Evolutionary conservation across 768 basidiomycete species (phyloP).

Genomic region (Astraeus odoratus): DNA sequence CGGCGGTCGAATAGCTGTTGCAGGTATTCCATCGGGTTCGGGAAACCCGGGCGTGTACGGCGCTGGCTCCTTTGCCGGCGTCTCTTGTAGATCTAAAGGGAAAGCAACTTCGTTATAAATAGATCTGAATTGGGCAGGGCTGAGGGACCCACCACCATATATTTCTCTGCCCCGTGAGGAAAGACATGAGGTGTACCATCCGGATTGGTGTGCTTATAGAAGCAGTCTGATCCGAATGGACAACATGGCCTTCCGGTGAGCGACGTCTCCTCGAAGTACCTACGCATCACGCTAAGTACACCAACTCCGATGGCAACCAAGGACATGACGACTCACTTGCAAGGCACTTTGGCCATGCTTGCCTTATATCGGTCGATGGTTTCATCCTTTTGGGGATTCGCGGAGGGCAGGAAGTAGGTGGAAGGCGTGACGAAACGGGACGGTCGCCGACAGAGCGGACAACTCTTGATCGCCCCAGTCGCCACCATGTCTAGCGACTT

Average conservation of each 20-base stretch:
- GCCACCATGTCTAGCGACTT: conserved; percentile 45
- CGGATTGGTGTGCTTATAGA: conserved; percentile 62
- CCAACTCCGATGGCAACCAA: not conserved
- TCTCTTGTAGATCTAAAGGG: conserved; percentile 24
- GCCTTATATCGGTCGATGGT: conserved; percentile 55
- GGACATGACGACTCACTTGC: conserved; percentile 40
- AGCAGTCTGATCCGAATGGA: conserved; percentile 77
- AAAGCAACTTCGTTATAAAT: no score
- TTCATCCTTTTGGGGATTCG: conserved; percentile 43
- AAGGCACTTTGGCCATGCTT: conserved; percentile 66
- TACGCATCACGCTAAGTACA: conserved; percentile 17
- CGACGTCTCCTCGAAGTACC: conserved; percentile 56
- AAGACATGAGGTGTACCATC: conserved; percentile 62
- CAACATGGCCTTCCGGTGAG: conserved; percentile 46
- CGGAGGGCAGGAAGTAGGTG: conserved; percentile 55
- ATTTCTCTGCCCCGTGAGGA: conserved; percentile 44
- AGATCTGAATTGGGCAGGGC: no score
- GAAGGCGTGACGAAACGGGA: conserved; percentile 72
- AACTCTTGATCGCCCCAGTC: conserved; percentile 64
- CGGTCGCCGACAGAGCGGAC: conserved; percentile 66
- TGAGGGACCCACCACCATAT: conserved; percentile 43
- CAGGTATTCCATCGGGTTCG: conserved; percentile 36
- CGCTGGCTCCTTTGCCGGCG: conserved; percentile 15
- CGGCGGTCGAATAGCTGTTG: conserved; percentile 44
- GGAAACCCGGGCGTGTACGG: conserved; percentile 24